A percentile compares a stretch with the other conserved stretches of the same genome.
Evolutionary conservation across 73 alveolate species (phyloP).

Genomic region (Durusdinium trenchii): DNA sequence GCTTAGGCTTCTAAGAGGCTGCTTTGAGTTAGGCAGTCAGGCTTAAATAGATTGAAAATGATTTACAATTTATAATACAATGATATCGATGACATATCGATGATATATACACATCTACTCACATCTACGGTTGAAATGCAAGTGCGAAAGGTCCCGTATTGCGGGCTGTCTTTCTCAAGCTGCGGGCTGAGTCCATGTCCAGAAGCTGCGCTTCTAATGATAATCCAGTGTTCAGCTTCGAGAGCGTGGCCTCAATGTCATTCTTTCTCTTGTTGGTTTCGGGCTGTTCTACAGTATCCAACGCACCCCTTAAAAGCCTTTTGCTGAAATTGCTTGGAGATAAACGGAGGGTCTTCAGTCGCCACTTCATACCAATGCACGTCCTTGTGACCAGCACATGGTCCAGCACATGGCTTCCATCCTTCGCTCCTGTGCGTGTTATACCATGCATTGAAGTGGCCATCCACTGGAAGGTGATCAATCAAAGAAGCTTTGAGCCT

Average conservation of each 20-base stretch:
- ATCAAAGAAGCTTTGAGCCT: neutral
- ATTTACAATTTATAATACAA: too few species aligned
- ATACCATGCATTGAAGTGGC: neutral
- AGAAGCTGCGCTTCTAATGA: too few species aligned
- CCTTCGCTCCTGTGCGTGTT: slow-evolving; percentile 54
- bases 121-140: neutral
- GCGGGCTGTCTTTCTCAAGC: too few species aligned
- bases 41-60: too few species aligned
- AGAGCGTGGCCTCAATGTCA: too few species aligned
- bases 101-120: neutral
- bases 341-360: slow-evolving; percentile 1
- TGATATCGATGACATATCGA: neutral
- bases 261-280: neutral
- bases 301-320: neutral
- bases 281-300: neutral
- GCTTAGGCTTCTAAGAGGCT: too few species aligned
- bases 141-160: neutral
- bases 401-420: slow-evolving; percentile 39
- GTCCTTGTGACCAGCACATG: neutral
- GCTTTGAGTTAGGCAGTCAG: too few species aligned
- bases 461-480: neutral
- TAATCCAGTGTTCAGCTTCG: too few species aligned
- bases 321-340: neutral
- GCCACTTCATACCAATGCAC: neutral
- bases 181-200: too few species aligned